These are phyloP conservation scores for Diaporthe citrichinensis DNA, from an alignment of 2,329 filamentous ascomycete genomes.

Conservation along the genomic window DNA sequence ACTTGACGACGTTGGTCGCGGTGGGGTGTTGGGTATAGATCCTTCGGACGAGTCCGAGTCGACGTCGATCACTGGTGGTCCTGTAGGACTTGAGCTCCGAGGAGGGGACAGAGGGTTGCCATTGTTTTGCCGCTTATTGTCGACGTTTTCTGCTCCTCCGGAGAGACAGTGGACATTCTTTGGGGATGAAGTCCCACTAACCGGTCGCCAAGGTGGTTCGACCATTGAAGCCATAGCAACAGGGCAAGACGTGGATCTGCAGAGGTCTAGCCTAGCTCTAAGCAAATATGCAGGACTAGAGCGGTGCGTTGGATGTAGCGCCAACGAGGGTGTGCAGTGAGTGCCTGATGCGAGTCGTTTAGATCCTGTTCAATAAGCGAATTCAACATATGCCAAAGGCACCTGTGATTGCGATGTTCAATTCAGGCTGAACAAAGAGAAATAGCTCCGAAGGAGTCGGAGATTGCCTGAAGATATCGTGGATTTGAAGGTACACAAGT, in stretches of 20 bases:
- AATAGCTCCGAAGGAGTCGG: too few species aligned
- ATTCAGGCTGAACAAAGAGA: background rate
- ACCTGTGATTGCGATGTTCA: background rate
- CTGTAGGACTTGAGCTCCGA: conserved; percentile 10
- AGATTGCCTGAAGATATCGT: background rate
- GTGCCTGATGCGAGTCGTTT: background rate
- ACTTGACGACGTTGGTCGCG: background rate
- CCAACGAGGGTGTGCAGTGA: background rate
- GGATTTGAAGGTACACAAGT: background rate
- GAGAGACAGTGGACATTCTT: conserved; percentile 31
- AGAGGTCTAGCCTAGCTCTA: background rate
- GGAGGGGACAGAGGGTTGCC: conserved; percentile 2
- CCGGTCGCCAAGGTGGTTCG: background rate
- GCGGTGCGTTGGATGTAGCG: background rate
- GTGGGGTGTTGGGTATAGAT: conserved; percentile 8
- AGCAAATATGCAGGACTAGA: background rate
- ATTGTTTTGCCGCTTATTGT: conserved; percentile 11
- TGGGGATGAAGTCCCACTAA: background rate
- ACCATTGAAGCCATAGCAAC: conserved; percentile 11
- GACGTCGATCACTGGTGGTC: background rate
- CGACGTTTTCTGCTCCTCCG: background rate
- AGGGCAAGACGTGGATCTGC: conserved; percentile 10
- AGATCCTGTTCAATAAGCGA: background rate
- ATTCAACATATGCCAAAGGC: background rate
- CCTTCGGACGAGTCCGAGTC: conserved; percentile 3